Percentiles rank a stretch among this genome's conserved stretches.
Conservation (phyloP, 805 yeast species). For the Sugiyamaella americana region DNA sequence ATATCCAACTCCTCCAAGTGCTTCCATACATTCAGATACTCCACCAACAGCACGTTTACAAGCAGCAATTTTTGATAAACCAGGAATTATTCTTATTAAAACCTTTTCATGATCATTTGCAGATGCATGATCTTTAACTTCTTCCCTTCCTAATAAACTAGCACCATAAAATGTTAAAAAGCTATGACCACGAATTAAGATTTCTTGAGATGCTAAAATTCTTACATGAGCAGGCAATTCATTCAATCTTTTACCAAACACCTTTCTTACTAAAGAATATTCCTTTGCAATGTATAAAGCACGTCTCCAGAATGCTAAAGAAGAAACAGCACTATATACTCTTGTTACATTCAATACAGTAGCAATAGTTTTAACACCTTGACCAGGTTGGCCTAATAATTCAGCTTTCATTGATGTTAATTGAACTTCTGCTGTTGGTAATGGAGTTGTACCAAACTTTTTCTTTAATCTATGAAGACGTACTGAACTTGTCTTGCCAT, state of each 20-base stretch:
- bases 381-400: constrained; percentile 19
- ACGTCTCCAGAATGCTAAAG: constrained; percentile 24
- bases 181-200: constrained; percentile 20
- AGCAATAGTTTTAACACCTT: constrained; percentile 28
- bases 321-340: constrained; percentile 22
- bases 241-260: constrained; percentile 23
- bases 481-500: constrained; percentile 20
- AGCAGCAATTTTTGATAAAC: constrained; percentile 24
- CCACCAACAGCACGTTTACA: constrained; percentile 26
- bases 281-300: constrained; percentile 22
- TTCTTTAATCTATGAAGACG: constrained; percentile 26
- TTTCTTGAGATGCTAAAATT: constrained; percentile 25
- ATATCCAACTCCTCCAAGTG: constrained; percentile 31
- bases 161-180: constrained; percentile 23
- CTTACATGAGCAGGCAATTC: constrained; percentile 25
- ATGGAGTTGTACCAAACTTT: constrained; percentile 29
- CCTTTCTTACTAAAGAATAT: constrained; percentile 25
- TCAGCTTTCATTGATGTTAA: constrained; percentile 22
- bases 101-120: constrained; percentile 17
- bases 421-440: constrained; percentile 31
- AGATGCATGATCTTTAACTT: constrained; percentile 9
- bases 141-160: constrained; percentile 24
- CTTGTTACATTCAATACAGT: constrained; percentile 28
- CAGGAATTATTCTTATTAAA: constrained; percentile 26
- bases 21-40: constrained; percentile 31